Evolutionary conservation across 2,329 filamentous ascomycete genomes (phyloP).

Genomic region (Nothophaeocryptopus gaeumannii): DNA sequence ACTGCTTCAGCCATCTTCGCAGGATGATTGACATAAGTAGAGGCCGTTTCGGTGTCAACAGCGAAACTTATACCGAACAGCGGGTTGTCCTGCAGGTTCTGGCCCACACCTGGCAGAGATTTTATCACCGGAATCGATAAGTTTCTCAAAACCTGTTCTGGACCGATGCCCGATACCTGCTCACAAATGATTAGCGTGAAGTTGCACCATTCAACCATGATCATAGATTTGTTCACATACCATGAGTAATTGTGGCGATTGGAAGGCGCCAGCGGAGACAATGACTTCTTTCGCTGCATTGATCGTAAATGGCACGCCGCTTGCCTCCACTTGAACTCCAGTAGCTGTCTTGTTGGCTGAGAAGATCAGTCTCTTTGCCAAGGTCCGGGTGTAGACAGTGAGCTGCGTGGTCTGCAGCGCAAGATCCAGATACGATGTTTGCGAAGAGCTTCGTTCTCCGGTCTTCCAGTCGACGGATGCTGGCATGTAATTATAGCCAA

Average conservation of each 20-base stretch:
- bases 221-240: constrained; percentile 26
- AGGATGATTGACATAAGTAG: constrained; percentile 15
- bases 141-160: constrained; percentile 31
- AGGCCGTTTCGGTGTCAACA: constrained; percentile 15
- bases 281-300: constrained; percentile 43
- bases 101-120: constrained; percentile 31
- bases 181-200: constrained; percentile 38
- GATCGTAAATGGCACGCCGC: not conserved
- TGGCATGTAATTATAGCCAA: constrained; percentile 17
- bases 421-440: constrained; percentile 8
- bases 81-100: constrained; percentile 32
- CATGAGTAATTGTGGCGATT: constrained; percentile 39
- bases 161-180: constrained; percentile 32
- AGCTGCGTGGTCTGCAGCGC: constrained; percentile 10
- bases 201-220: constrained; percentile 38
- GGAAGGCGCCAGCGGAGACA: constrained; percentile 43
- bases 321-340: constrained; percentile 28
- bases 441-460: constrained; percentile 18
- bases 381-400: constrained; percentile 33
- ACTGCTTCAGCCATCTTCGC: constrained; percentile 11
- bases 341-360: constrained; percentile 30
- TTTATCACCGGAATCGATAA: constrained; percentile 31
- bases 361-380: constrained; percentile 37
- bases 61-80: constrained; percentile 37
- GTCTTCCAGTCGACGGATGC: constrained; percentile 16